A percentile compares a stretch with the other conserved stretches of the same genome.
Evolutionary conservation across 495 filamentous ascomycete species (phyloP).

Genomic region (Penicillium cosmopolitanum): DNA sequence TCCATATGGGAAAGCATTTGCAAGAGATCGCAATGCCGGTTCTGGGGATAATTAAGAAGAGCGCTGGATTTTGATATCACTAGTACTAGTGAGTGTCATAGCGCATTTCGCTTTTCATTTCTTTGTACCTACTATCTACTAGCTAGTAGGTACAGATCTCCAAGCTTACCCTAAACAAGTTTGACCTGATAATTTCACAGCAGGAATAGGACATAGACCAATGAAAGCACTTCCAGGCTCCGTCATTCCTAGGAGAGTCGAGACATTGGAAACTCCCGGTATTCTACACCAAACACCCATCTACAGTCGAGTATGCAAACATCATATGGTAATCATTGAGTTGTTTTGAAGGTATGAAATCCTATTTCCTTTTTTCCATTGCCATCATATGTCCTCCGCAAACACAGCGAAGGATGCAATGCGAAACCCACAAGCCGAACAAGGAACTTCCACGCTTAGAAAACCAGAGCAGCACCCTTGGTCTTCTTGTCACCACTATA

Average conservation of each 20-base stretch:
- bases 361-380: slow-evolving; percentile 55
- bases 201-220: too few species aligned
- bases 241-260: too few species aligned
- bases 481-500: slow-evolving; percentile 99
- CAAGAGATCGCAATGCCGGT: neutral
- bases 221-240: too few species aligned
- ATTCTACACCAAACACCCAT: too few species aligned
- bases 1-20: neutral
- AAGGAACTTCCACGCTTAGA: slow-evolving; percentile 68
- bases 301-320: neutral
- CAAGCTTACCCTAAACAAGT: too few species aligned
- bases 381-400: slow-evolving; percentile 51
- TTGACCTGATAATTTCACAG: too few species aligned
- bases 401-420: slow-evolving; percentile 44
- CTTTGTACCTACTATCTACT: too few species aligned
- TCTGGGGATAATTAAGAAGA: neutral
- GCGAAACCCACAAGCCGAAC: slow-evolving; percentile 54
- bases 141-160: too few species aligned
- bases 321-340: slow-evolving; percentile 47
- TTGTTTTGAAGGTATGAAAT: slow-evolving; percentile 51
- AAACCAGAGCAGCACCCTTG: slow-evolving; percentile 99
- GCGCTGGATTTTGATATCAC: too few species aligned
- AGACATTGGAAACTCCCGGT: too few species aligned
- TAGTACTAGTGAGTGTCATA: too few species aligned
- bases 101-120: too few species aligned